A percentile compares a stretch with the other conserved stretches of the same genome.
Conservation (phyloP, 2,329 filamentous ascomycete species). For the Ustulina deusta region DNA sequence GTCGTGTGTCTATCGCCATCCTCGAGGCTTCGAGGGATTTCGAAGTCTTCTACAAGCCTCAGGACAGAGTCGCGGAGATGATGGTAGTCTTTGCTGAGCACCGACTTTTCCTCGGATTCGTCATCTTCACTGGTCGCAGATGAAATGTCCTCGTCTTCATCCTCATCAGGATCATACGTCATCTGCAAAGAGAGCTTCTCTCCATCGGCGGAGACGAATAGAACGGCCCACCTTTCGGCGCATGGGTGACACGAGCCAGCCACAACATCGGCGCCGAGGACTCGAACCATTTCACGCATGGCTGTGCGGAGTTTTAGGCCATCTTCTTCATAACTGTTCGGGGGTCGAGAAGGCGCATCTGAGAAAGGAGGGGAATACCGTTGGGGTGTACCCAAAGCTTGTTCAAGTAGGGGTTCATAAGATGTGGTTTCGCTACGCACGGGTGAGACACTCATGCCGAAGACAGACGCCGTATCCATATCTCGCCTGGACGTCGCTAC, state of each 20-base stretch:
- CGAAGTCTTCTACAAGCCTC: conserved; percentile 84
- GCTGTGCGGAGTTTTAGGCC: conserved; percentile 74
- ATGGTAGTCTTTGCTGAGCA: conserved; percentile 83
- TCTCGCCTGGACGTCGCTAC: conserved; percentile 68
- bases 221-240: conserved; percentile 83
- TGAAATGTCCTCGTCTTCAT: conserved; percentile 71
- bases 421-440: conserved; percentile 77
- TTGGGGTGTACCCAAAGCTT: conserved; percentile 61
- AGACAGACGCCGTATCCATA: conserved; percentile 75
- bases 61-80: conserved; percentile 83
- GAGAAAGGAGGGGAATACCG: conserved; percentile 66
- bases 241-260: conserved; percentile 81
- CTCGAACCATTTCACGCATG: conserved; percentile 77
- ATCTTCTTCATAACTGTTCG: conserved; percentile 71
- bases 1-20: conserved; percentile 69
- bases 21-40: conserved; percentile 77
- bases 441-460: conserved; percentile 79
- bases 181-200: conserved; percentile 76
- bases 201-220: conserved; percentile 82
- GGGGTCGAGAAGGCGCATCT: conserved; percentile 56
- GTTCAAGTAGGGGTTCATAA: conserved; percentile 71
- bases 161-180: conserved; percentile 76
- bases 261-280: conserved; percentile 71
- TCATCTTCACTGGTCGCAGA: conserved; percentile 73
- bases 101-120: conserved; percentile 68